A percentile compares a stretch with the other conserved stretches of the same genome.
Evolutionary conservation across 306 rosid species (phyloP).

Genomic region (Quercus gilva): DNA sequence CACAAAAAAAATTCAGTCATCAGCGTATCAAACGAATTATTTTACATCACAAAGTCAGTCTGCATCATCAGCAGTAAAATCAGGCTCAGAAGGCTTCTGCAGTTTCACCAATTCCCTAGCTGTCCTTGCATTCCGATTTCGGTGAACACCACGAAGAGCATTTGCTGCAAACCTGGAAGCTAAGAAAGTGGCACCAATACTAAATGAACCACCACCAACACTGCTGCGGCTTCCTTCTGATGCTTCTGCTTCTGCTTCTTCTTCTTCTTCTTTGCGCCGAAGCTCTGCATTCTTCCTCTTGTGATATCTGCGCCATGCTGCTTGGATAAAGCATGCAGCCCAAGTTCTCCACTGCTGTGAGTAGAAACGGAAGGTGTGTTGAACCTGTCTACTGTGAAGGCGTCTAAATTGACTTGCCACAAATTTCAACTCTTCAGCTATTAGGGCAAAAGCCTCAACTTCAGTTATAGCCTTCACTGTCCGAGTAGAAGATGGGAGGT

Average conservation of each 20-base stretch:
- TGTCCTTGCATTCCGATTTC: conserved; percentile 71
- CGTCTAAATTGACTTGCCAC: conserved; percentile 98
- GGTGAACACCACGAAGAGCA: conserved; percentile 91
- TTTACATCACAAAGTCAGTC: conserved; percentile 37
- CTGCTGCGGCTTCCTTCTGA: conserved; percentile 41
- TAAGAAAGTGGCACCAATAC: conserved; percentile 83
- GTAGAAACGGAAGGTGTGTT: conserved; percentile 95
- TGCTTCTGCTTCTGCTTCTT: conserved; percentile 45
- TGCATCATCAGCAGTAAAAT: conserved; percentile 80
- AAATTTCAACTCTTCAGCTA: conserved; percentile 88
- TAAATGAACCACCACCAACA: conserved; percentile 57
- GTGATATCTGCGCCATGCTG: conserved; percentile 93
- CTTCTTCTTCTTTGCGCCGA: conserved; percentile 67
- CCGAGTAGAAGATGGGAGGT: conserved; percentile 89
- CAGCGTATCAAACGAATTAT: conserved; percentile 23
- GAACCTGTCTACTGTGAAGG: conserved; percentile 98
- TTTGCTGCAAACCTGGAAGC: conserved; percentile 91
- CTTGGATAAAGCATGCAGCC: conserved; percentile 99
- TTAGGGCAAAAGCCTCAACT: conserved; percentile 91
- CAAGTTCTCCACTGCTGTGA: conserved; percentile 99
- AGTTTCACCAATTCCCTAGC: conserved; percentile 81
- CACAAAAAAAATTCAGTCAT: conserved; percentile 17
- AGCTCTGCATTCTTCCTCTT: conserved; percentile 83
- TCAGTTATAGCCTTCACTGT: conserved; percentile 83
- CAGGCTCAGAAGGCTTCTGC: conserved; percentile 98